Percentiles rank a stretch among this genome's conserved stretches.
These are phyloP conservation scores for Aspergillus nomiae DNA, from an alignment of 2,329 filamentous ascomycete genomes.

Conservation along the genomic window DNA sequence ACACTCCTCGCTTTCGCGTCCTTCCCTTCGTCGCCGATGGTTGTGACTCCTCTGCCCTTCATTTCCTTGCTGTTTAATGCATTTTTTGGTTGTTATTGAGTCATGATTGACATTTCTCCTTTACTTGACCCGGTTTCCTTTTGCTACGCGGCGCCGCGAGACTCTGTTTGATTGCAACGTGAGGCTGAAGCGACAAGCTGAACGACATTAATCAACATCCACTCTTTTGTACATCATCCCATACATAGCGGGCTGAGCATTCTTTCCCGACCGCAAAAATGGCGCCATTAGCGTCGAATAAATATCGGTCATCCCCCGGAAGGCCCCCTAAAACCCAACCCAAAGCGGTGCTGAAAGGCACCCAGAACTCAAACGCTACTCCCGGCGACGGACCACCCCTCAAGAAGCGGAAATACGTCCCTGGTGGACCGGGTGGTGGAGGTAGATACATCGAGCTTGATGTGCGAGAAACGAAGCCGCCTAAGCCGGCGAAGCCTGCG, in stretches of 20 bases:
- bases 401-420: conserved; percentile 77
- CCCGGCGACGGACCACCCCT: conserved; percentile 60
- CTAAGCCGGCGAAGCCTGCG: conserved; percentile 27
- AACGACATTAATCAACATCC: conserved; percentile 8
- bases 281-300: conserved; percentile 34
- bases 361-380: conserved; percentile 30
- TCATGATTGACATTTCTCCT: conserved; percentile 15
- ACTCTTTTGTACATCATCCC: not conserved
- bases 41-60: conserved; percentile 2
- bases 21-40: conserved; percentile 4
- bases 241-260: not conserved
- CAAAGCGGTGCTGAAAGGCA: conserved; percentile 35
- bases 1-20: conserved; percentile 17
- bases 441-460: conserved; percentile 80
- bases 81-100: conserved; percentile 1
- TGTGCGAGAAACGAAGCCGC: conserved; percentile 55
- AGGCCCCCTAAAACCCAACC: conserved; percentile 32
- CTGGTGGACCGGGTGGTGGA: conserved; percentile 82
- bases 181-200: conserved; percentile 19
- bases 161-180: conserved; percentile 11
- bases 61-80: not conserved
- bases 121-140: conserved; percentile 8
- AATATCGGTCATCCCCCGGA: conserved; percentile 26
- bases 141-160: conserved; percentile 11
- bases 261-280: conserved; percentile 19